Base-by-base conservation (phyloP, 2,329 filamentous ascomycete species). In the Botrytis tulipae region DNA sequence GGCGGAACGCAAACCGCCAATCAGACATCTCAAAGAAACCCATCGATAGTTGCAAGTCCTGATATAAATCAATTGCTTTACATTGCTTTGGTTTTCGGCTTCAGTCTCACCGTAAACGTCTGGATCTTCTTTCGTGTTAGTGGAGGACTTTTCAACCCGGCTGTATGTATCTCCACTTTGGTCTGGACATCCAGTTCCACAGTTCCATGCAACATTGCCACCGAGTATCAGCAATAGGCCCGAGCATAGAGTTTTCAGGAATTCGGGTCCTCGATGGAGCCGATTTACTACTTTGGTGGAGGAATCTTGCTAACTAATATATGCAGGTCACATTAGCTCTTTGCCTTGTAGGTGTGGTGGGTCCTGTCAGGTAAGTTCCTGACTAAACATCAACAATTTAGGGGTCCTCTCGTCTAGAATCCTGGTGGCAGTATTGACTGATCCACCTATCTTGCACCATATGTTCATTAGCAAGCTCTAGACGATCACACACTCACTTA, bases 41-140 rank as follows among this genome's bases (percentile, higher is more conserved):
- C 57, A 12, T 29, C 40, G 5, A n/a, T 87, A 37, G 22, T 37
- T 32, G 57, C 51, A 60, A 70, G 37, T 62, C 42, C 54, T 35
- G 40, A 22, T 46, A 16, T 35, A n/a, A 62, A 66, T 32, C 44
- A 59, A n/a, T 29, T 35, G 59, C 79, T 84, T 16, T 84, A 82
- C 75, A 77, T 77, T 60, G 73, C 76, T 14, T 48, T 81, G 5
- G 77, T 77, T 12, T 82, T 82, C 60, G 81, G 80, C 22, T 82
- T 78, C 74, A 78, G 73, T 3, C 81, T 88, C 65, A 84, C 84
- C 32, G 85, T 86, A 74, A 88, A 87, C 76, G 85, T 85, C 8
- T 88, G 86, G 86, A 83, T 86, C 3, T 87, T 88, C 78, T 87
- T 84, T 78, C 83, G 86, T 40, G 82, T 87, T 44, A 84, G 83